A percentile compares a stretch with the other conserved stretches of the same genome.
Conservation (phyloP, 192 early-diverging fungal genomes). For the Backusella liffmaniae region DNA sequence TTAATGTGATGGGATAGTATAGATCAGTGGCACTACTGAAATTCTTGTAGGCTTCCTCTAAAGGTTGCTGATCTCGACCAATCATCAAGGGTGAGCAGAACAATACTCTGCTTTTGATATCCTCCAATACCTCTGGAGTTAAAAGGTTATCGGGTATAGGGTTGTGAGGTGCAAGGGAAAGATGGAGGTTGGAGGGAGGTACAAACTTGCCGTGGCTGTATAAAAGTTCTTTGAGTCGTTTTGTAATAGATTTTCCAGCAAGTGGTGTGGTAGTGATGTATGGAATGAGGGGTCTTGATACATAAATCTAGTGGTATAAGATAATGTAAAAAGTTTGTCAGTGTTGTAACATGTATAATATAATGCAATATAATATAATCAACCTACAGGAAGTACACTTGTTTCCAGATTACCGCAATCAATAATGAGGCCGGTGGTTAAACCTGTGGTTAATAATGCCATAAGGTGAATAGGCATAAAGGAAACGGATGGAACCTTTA, state of each 20-base stretch:
- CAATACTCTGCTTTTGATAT: conserved; percentile 64
- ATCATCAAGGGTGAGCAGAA: conserved; percentile 55
- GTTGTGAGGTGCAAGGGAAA: conserved; percentile 29
- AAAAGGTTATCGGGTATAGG: conserved; percentile 48
- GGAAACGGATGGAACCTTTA: conserved; percentile 71
- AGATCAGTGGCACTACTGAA: conserved; percentile 49
- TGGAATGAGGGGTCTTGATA: conserved; percentile 63
- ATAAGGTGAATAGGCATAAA: conserved; percentile 72
- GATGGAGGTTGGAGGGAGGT: conserved; percentile 41
- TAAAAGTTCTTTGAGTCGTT: conserved; percentile 58
- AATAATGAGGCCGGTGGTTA: conserved; percentile 77
- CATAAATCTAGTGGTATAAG: conserved; percentile 53
- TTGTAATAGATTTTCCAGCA: conserved; percentile 61
- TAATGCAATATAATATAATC: too few relatives aligned
- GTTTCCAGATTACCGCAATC: conserved; percentile 82
- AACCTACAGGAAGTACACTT: conserved; percentile 74
- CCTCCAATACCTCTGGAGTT: conserved; percentile 56
- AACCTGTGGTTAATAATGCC: conserved; percentile 75
- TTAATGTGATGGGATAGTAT: conserved; percentile 40
- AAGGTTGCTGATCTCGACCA: conserved; percentile 23
- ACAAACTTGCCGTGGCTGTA: conserved; percentile 51
- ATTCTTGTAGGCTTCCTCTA: conserved; percentile 47
- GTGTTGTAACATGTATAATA: too few relatives aligned
- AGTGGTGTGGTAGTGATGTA: conserved; percentile 62
- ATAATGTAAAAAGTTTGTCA: too few relatives aligned